Percentiles rank a stretch among this genome's conserved stretches.
Conservation (phyloP, 176 grass and related monocot species). For the Oryza longistaminata region DNA sequence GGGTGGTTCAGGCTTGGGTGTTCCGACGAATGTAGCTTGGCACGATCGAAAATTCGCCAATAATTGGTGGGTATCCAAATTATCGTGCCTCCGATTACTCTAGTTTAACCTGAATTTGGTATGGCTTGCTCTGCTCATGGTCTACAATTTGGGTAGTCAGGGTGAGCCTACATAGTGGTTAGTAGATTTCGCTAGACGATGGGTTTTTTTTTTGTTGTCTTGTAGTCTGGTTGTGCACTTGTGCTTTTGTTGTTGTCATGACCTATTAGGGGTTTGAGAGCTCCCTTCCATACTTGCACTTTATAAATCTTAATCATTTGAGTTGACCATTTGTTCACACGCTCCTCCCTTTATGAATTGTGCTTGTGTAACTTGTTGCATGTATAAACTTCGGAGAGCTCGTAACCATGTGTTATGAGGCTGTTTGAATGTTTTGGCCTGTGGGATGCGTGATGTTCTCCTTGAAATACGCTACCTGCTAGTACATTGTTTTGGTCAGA, state of each 20-base stretch:
- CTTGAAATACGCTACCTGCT: not conserved
- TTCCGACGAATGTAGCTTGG: not conserved
- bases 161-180: not conserved
- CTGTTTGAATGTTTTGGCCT: not conserved
- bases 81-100: not conserved
- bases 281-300: not conserved
- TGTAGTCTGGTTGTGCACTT: not conserved
- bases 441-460: not conserved
- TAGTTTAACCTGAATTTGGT: constrained; percentile 19
- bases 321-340: not conserved
- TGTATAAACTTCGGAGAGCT: not conserved
- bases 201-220: not conserved
- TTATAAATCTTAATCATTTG: not conserved
- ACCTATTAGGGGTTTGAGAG: not conserved
- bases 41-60: not conserved
- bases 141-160: not conserved
- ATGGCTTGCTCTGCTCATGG: not conserved
- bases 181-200: not conserved
- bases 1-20: not conserved
- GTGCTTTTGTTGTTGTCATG: not conserved
- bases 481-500: not conserved
- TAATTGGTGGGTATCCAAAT: not conserved
- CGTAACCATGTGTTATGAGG: not conserved
- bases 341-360: not conserved
- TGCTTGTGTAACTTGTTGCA: not conserved